A percentile compares a stretch with the other conserved stretches of the same genome.
These are phyloP conservation scores for Incumbomyces lentus DNA, from an alignment of 2,329 filamentous ascomycete genomes.

Conservation along the genomic window DNA sequence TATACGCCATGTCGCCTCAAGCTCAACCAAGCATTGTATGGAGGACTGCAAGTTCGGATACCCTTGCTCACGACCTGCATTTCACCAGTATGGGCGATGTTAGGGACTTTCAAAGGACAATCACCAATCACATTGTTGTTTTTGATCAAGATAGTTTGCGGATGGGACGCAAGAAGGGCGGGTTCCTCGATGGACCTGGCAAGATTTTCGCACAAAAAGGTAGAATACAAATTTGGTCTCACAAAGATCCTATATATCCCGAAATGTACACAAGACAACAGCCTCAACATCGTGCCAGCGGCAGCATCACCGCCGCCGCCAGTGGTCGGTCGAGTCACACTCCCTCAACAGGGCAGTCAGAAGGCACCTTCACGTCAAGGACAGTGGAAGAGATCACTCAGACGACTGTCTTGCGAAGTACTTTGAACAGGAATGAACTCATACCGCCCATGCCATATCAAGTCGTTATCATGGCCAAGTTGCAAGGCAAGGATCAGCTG, in stretches of 20 bases:
- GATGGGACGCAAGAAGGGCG: not conserved
- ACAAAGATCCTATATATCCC: not conserved
- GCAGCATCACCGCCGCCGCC: not conserved
- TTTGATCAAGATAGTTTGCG: not conserved
- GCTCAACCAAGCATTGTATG: constrained; percentile 3
- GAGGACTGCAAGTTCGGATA: constrained; percentile 1
- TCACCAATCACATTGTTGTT: constrained; percentile 3
- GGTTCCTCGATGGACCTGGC: not conserved
- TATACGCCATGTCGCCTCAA: constrained; percentile 2
- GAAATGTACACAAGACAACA: not conserved
- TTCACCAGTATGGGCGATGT: constrained; percentile 1
- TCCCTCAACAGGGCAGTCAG: not conserved
- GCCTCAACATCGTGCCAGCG: not conserved
- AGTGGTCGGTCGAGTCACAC: not conserved
- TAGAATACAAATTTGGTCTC: constrained; percentile 5
- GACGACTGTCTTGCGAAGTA: not conserved
- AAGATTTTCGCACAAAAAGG: constrained; percentile 1
- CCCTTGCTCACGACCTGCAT: not conserved
- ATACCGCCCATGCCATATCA: not conserved
- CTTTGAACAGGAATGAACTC: not conserved
- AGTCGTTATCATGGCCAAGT: not conserved
- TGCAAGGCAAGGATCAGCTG: not conserved
- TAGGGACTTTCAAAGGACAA: not conserved
- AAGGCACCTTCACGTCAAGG: not conserved
- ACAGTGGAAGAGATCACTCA: not conserved